Evolutionary conservation across 1,284 basidiomycete species (phyloP).

Genomic region (Trametes versicolor): DNA sequence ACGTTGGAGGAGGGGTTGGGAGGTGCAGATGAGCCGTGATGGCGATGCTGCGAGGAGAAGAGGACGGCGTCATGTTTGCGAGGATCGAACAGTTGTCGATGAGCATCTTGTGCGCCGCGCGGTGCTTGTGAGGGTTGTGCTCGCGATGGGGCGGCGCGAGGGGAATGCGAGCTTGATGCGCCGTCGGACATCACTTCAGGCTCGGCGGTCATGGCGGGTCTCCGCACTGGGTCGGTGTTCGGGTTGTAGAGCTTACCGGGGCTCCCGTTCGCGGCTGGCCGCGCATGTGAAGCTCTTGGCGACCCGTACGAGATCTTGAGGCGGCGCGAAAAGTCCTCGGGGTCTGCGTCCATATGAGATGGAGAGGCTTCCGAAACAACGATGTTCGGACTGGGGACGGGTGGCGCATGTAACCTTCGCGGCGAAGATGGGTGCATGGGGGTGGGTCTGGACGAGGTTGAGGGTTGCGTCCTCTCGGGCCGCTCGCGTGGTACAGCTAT

Average conservation of each 20-base stretch:
- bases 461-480: slow-evolving; percentile 51
- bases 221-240: slow-evolving; percentile 70
- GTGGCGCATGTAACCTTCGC: slow-evolving; percentile 41
- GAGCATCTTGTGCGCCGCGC: slow-evolving; percentile 47
- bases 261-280: slow-evolving; percentile 47
- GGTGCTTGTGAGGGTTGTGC: slow-evolving; percentile 44
- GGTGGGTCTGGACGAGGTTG: slow-evolving; percentile 39
- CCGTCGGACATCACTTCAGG: slow-evolving; percentile 68
- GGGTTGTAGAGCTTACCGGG: slow-evolving; percentile 74
- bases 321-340: slow-evolving; percentile 70
- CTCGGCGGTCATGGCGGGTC: slow-evolving; percentile 64
- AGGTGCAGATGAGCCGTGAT: slow-evolving; percentile 39
- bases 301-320: slow-evolving; percentile 69
- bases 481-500: slow-evolving; percentile 57
- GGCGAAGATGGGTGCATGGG: slow-evolving; percentile 44
- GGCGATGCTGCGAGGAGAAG: slow-evolving; percentile 71
- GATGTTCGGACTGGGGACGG: slow-evolving; percentile 46
- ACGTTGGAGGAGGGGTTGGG: slow-evolving; percentile 34
- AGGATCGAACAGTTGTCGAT: slow-evolving; percentile 83
- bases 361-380: slow-evolving; percentile 48
- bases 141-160: slow-evolving; percentile 47
- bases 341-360: slow-evolving; percentile 59
- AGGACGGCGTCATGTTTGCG: slow-evolving; percentile 86
- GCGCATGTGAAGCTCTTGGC: slow-evolving; percentile 43
- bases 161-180: slow-evolving; percentile 60